A percentile compares a stretch with the other conserved stretches of the same genome.
phyloP scores from a whole-genome alignment of 805 yeast genomes.

The Monosporozyma unispora region DNA sequence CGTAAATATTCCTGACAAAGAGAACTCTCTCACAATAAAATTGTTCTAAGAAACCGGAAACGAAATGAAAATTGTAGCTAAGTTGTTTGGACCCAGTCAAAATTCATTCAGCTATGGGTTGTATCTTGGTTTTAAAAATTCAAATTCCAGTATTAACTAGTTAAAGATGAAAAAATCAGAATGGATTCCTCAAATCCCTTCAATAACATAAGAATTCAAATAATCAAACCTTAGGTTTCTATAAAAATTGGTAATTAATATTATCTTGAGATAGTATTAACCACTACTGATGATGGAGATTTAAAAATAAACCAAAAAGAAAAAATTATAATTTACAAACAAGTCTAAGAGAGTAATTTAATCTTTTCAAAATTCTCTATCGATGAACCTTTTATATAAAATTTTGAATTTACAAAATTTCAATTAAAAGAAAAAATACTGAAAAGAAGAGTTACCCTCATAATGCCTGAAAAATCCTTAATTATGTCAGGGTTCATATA shows the following conservation, averaged over 20 bases:
- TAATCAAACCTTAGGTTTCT: slow-evolving; percentile 30
- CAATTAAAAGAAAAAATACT: not conserved
- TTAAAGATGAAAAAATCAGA: slow-evolving; percentile 7
- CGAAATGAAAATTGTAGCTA: slow-evolving; percentile 32
- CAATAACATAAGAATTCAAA: slow-evolving; percentile 19
- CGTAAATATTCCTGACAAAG: slow-evolving; percentile 8
- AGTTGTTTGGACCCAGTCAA: slow-evolving; percentile 33
- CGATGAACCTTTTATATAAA: slow-evolving; percentile 7
- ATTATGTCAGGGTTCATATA: not conserved
- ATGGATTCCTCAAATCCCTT: slow-evolving; percentile 4
- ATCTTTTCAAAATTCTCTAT: not conserved
- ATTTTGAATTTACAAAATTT: slow-evolving; percentile 14
- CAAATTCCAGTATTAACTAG: slow-evolving; percentile 31
- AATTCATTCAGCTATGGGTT: slow-evolving; percentile 34
- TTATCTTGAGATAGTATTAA: slow-evolving; percentile 36
- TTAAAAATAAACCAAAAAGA: slow-evolving; percentile 14
- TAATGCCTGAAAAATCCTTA: not conserved
- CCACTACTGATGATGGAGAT: slow-evolving; percentile 35
- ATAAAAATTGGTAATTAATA: slow-evolving; percentile 31
- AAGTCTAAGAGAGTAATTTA: not conserved
- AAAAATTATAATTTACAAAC: not conserved
- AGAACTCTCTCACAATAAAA: slow-evolving; percentile 25
- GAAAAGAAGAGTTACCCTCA: not conserved
- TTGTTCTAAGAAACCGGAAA: slow-evolving; percentile 36
- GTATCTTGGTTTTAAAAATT: slow-evolving; percentile 21